A percentile compares a stretch with the other conserved stretches of the same genome.
Conservation (phyloP, 2,329 filamentous ascomycete genomes). For the Cladophialophora carrionii region DNA sequence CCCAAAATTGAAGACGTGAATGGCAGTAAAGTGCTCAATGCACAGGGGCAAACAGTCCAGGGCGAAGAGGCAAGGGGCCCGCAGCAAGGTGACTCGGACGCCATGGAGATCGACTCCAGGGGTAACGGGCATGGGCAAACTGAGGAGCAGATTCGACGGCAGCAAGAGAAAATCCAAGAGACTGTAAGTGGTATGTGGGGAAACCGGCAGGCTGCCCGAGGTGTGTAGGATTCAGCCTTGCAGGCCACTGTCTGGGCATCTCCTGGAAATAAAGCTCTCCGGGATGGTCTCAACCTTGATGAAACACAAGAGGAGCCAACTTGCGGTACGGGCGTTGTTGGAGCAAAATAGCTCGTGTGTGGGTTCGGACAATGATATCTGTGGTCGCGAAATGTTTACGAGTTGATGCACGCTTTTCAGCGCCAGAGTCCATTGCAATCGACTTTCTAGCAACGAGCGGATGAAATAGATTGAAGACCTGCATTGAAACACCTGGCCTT, state of each 20-base stretch:
- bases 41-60: slow-evolving; percentile 39
- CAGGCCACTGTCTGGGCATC: background rate
- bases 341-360: background rate
- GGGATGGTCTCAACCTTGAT: background rate
- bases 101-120: slow-evolving; percentile 61
- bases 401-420: background rate
- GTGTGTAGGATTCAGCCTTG: background rate
- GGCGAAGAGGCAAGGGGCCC: slow-evolving; percentile 39
- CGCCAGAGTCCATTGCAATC: background rate
- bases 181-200: slow-evolving; percentile 62
- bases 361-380: background rate
- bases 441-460: background rate
- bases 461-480: background rate
- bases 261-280: background rate
- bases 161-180: slow-evolving; percentile 63
- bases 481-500: no score
- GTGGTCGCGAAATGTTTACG: background rate
- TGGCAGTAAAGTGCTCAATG: slow-evolving; percentile 49
- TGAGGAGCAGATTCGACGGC: slow-evolving; percentile 63
- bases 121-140: slow-evolving; percentile 65
- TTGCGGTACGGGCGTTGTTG: background rate
- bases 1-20: slow-evolving; percentile 53
- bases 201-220: slow-evolving; percentile 21
- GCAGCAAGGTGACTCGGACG: slow-evolving; percentile 41
- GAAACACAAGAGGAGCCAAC: background rate